Evolutionary conservation across 164 flowering plant genomes (phyloP).

Genomic region (Hamamelis virginiana): DNA sequence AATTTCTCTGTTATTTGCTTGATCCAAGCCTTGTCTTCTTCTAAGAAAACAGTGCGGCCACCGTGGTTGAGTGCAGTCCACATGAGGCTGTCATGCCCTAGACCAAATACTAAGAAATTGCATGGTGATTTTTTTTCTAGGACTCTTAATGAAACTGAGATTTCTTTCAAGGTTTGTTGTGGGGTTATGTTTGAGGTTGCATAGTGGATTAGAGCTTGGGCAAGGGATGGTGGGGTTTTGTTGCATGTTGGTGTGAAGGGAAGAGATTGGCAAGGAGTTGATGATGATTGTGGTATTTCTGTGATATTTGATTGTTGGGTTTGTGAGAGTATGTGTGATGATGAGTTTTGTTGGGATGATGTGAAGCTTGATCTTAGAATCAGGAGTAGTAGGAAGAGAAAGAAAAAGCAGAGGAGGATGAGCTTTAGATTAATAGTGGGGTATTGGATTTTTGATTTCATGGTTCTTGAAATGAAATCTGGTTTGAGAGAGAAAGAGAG

Average conservation of each 20-base stretch:
- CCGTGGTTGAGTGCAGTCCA: slow-evolving; percentile 24
- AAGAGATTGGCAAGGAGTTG: slow-evolving; percentile 9
- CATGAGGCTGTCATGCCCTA: slow-evolving; percentile 57
- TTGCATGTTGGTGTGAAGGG: slow-evolving; percentile 28
- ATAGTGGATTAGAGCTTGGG: slow-evolving; percentile 31
- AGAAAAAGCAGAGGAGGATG: slow-evolving; percentile 22
- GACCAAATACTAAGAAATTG: slow-evolving; percentile 61
- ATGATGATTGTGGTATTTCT: neutral
- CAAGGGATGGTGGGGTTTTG: slow-evolving; percentile 27
- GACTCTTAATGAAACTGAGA: slow-evolving; percentile 33
- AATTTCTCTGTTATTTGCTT: slow-evolving; percentile 9
- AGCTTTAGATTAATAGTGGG: slow-evolving; percentile 27
- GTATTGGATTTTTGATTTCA: slow-evolving; percentile 29
- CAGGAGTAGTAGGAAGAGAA: slow-evolving; percentile 27
- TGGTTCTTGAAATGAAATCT: slow-evolving; percentile 7
- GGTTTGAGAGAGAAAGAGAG: neutral
- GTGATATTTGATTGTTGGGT: slow-evolving; percentile 10
- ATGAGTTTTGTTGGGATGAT: slow-evolving; percentile 10
- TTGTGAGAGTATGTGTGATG: slow-evolving; percentile 8
- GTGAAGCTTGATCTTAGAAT: slow-evolving; percentile 20
- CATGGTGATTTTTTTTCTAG: slow-evolving; percentile 45
- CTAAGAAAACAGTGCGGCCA: slow-evolving; percentile 57
- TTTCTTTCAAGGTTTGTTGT: slow-evolving; percentile 33
- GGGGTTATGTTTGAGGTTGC: slow-evolving; percentile 37
- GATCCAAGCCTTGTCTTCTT: slow-evolving; percentile 56